Base-by-base conservation (phyloP, 805 yeast species). In the Suhomyces sp. region DNA sequence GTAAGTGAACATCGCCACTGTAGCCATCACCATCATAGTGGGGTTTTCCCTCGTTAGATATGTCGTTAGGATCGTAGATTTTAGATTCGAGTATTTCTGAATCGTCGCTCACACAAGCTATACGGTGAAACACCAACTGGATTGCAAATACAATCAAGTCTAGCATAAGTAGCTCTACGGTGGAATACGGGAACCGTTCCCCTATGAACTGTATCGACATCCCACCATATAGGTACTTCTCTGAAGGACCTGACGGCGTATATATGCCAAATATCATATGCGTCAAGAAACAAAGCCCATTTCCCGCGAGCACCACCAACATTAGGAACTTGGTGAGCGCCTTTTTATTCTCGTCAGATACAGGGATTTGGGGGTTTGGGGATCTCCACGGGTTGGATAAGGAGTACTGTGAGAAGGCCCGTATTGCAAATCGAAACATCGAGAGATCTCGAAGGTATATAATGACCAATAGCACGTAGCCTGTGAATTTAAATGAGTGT, bases 361-460 rank as follows among this genome's bases (percentile, higher is more conserved):
- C 19, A 0, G 64, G 55, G 8, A 59, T 40, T 23, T 27, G 36
- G 19, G 27, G 27, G 12, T 10, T 22, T 5, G 31, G 13, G 10
- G 36, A 41, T 4, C 72, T 66, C 44, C 48, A 65, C 13, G 77
- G 72, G 46, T 70, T 63, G 12, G 70, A 59, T 6, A 74, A 38
- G 5, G 67, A 58, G 49, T 61, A 65, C 26, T 72, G 77, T 6
- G 58, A 48, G 23, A 64, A 60, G 5, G 64, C 65, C 47, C 75
- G 58, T 9, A 70, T 41, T 1, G 57, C 33, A 5, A 73, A 60
- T 26, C 66, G 57, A 1, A 77, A 31, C 22, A 74, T 42, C 5
- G 81, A 76, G 40, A 70, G 53, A 58, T 80, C 84, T 47, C 70
- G 68, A 6, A 78, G 62, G 57, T 76, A 81, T 3, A 72, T 57